These are phyloP conservation scores for Trichoderma afroharzianum DNA, from an alignment of 2,329 filamentous ascomycete genomes.

Conservation along the genomic window DNA sequence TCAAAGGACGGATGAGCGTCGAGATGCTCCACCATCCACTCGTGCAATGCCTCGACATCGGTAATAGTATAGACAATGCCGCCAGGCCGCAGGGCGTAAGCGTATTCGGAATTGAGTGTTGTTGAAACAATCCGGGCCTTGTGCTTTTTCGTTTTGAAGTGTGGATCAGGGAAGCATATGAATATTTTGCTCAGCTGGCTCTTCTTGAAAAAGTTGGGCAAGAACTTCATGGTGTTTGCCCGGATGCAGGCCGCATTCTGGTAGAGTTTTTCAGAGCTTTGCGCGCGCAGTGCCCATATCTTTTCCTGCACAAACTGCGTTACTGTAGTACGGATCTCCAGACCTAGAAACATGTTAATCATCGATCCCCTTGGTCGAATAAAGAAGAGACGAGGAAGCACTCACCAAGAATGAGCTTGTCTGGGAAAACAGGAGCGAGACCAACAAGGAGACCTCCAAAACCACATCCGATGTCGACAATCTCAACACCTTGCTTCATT, in stretches of 20 bases:
- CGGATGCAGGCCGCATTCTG: conserved; percentile 87
- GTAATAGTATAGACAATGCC: conserved; percentile 95
- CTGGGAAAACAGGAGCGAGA: conserved; percentile 74
- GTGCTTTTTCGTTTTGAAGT: conserved; percentile 97
- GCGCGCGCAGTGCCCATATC: conserved; percentile 72
- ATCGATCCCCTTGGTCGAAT: neutral
- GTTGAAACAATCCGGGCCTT: conserved; percentile 92
- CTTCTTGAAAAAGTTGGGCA: conserved; percentile 93
- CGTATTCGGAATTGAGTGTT: conserved; percentile 89
- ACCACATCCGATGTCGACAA: conserved; percentile 95
- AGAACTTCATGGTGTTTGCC: conserved; percentile 97
- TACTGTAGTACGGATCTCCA: conserved; percentile 90
- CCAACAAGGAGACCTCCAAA: conserved; percentile 90
- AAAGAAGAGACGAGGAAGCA: neutral
- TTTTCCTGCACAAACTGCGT: conserved; percentile 87
- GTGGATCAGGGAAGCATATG: conserved; percentile 96
- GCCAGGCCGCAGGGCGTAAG: conserved; percentile 76
- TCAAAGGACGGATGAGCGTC: conserved; percentile 75
- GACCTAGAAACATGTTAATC: conserved; percentile 48
- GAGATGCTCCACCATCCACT: conserved; percentile 91
- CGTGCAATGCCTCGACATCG: conserved; percentile 88
- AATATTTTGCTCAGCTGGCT: conserved; percentile 86
- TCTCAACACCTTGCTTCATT: conserved; percentile 67
- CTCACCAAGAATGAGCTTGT: conserved; percentile 77
- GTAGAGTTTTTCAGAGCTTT: conserved; percentile 58